Evolutionary conservation across 1,284 basidiomycete genomes (phyloP), one percentile per base, ranked within the genome.

Genomic region (Cryptococcus amylolentus): DNA sequence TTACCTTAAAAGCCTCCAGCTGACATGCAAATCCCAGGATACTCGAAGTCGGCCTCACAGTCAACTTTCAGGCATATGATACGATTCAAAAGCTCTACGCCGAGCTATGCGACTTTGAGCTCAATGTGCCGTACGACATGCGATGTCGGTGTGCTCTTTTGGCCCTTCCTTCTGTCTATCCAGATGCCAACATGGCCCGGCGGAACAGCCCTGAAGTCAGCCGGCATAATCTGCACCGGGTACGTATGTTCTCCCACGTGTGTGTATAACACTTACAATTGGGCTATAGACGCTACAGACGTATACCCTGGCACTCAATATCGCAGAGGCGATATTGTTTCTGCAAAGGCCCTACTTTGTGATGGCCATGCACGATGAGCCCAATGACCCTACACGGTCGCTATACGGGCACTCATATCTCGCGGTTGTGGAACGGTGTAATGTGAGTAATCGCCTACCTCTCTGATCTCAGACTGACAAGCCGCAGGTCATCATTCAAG

Each of bases 281-380:
- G 16, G n/a, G 41, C n/a, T 18, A n/a, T 42, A 42, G 14, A 64
- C 67, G 3, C 61, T 63, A 31, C 65, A 68, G 57, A 68, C 69
- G 55, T 65, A 64, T 55, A 66, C 31, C 2, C 10, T 35, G 31
- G 59, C 61, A 9, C 56, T 70, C 9, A 68, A 66, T 51, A 56
- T 67, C n/a, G 57, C 61, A 8, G 68, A 70, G 45, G 58, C 59
- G 31, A 54, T 70, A 35, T 40, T 72, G 20, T 67, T 64, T 53
- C 56, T 72, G 12, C 63, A 65, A 23, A 48, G 70, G 42, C 68
- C 68, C 3, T 72, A 66, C 54, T 72, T 72, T 46, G 67, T 68
- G 35, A 57, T 62, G 44, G 70, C 70, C 9, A 64, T 72, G 43
- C 58, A 70, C 27, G 65, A 67, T 18, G 52, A 59, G 39, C 65